Base-by-base conservation (phyloP, 441 rosid genomes). In the Pelargonium australe region DNA sequence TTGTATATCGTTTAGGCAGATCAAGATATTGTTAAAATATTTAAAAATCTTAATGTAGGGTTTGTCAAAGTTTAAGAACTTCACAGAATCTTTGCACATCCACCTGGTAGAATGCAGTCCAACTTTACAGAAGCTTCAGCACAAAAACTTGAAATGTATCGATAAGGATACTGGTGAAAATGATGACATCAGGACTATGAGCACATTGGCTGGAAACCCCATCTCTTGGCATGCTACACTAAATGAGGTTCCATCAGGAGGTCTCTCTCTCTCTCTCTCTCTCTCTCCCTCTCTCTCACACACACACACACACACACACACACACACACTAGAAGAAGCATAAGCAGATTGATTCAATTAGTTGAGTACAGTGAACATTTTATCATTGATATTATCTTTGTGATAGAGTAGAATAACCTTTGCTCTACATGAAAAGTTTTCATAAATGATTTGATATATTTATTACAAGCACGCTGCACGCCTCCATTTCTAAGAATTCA, bases 81-180 rank as follows among this genome's bases (percentile, higher is more conserved):
- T 94, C 77, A 88, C 87, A n/a, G 85, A 84, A 28, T 85, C 96
- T 0, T 82, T 94, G 85, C 86, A 91, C 61, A 69, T 91, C 66
- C 94, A 91, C 74, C 74, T 91, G 89, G 94, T 89, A 77, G 97
- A 94, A 71, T 91, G 96, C 67, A 94, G 97, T 81, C 97, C 97
- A 7, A 71, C 82, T 4, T 69, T 94, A 64, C 86, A 89, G 82
- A 84, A 94, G 80, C 84, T 89, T 70, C 96, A 89, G 82, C 80
- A 82, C 69, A 68, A 57, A 57, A 84, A 79, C 74, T 81, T 94
- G 79, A 86, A 87, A 77, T 94, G 97, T 72, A 28, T 64, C 7
- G 87, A 86, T 67, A 89, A 76, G 28, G 77, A 76, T 57, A 37
- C 62, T 17, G 12, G 47, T 63, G 85, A 65, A 70, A 64, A 69